Conservation (phyloP, 768 basidiomycete species). For the Psilocybe sp. region DNA sequence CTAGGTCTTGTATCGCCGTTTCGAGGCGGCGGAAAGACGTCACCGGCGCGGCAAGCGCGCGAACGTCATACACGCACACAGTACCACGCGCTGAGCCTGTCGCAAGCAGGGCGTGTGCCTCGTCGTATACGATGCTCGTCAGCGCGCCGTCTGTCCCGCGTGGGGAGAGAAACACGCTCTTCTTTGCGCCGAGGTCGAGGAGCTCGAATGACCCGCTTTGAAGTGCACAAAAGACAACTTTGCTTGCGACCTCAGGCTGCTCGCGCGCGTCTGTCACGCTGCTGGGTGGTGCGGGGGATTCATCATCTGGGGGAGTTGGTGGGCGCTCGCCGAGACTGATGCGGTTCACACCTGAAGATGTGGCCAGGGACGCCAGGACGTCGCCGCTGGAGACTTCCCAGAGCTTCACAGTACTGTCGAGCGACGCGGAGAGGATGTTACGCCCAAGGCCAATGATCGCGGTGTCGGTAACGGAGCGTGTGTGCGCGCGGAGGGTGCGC, state of each 20-base stretch:
- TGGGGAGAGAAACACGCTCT: conserved; percentile 24
- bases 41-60: conserved; percentile 37
- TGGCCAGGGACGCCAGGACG: conserved; percentile 42
- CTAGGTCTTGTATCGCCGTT: conserved; percentile 48
- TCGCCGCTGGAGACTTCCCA: conserved; percentile 68
- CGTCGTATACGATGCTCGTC: conserved; percentile 44
- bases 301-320: conserved; percentile 24
- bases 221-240: conserved; percentile 52
- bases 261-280: conserved; percentile 31
- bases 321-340: conserved; percentile 42
- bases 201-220: conserved; percentile 52
- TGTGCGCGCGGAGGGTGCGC: conserved; percentile 65
- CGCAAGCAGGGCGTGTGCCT: conserved; percentile 42
- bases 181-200: conserved; percentile 51
- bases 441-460: conserved; percentile 65
- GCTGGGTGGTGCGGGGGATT: conserved; percentile 8
- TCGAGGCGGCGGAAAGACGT: conserved; percentile 43
- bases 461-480: conserved; percentile 58
- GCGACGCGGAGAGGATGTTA: conserved; percentile 62
- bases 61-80: conserved; percentile 53
- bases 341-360: conserved; percentile 40
- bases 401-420: conserved; percentile 65
- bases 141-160: conserved; percentile 17
- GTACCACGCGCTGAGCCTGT: conserved; percentile 58
- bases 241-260: conserved; percentile 42